Evolutionary conservation across 2,329 filamentous ascomycete species (phyloP), one percentile per base, ranked within the genome.

Genomic region (Byssoonygena ceratinophila): DNA sequence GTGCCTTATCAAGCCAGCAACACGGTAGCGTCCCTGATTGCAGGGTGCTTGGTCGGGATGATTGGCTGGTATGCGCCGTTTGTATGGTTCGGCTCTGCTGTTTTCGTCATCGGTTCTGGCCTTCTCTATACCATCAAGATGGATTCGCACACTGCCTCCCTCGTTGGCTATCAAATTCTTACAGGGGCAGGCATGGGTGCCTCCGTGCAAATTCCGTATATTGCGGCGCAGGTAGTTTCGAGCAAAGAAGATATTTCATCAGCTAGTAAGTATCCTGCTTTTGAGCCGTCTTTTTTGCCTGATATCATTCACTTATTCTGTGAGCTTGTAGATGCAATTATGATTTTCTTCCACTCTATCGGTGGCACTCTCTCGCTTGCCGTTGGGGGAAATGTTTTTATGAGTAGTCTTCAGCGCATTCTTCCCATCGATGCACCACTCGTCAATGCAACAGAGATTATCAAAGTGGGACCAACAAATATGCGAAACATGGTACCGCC

Each of bases 401-500:
- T 45, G 27, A 54, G 54, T 25, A 43, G 51, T 29, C 51, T 61
- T 23, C 41, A 46, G 6, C 25, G n/a, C 8, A 34, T 36, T 12
- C 46, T 59, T 18, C 25, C 46, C 22, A 29, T 34, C 4, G 43
- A 40, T 11, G 53, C 63, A 1, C 72, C 73, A 0, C 68, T 66
- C 29, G 59, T 76, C 7, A 60, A 75, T 51, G 63, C 74, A 0
- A 55, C 51, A 9, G 56, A 71, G 16, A 70, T 78, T 16, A 48
- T 48, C 12, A 48, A 27, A 25, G 34, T 22, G n/a, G 46, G 46
- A 8, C 76, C 77, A 1, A 87, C 83, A 0, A 74, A 80, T 45
- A 70, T 90, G 18, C 75, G 76, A 54, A 62, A 68, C 0, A 62
- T 70, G 1, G 77, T 87, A 22, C 70, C 76, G 0, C 57, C 66